Base-by-base conservation (phyloP, 1,284 basidiomycete genomes). In the Ganoderma lucidum region DNA sequence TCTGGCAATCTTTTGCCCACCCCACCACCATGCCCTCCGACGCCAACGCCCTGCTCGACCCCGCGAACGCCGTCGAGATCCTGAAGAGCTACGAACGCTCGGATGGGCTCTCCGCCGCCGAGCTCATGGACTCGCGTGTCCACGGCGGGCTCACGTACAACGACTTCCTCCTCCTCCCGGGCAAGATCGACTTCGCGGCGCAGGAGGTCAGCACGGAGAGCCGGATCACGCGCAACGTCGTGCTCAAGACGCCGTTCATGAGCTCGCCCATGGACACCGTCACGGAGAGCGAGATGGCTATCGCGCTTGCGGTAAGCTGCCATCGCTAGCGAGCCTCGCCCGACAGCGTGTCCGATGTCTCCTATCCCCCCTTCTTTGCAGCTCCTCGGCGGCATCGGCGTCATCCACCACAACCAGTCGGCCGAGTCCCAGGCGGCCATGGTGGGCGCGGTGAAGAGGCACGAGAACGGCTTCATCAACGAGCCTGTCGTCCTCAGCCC, bases 231-330 rank as follows among this genome's bases (percentile, higher is more conserved):
- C 91, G 93, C 69, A 98, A 98, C 78, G 95, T 99, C 75, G 85
- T 88, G 55, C 88, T 99, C 78, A 98, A 96, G 84, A 97, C 97
- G 0, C 97, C 98, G 0, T 98, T 99, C 84, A 86, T 99, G 84
- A 98, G 96, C 80, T 97, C 96, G 70, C 97, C 98, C 55, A 99
- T 99, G 97, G 97, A 99, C 85, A 99, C 97, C 42, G 97, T 99
- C 74, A 99, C 98, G 3, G 97, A 99, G 84, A 90, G 89, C 71
- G 92, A 97, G 76, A 99, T 99, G 97, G 97, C 97, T 64, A 98
- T 99, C 78, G 87, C 93, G 60, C 92, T 98, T 86, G 96, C 96
- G 75, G 93, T 94, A 80, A 83, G 92, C 83, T 69, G 58, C 37
- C 71, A 4, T 63, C 44, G 60, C 68, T 69, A 70, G 65, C 72